phyloP scores from a whole-genome alignment of 1,139 yeast species.

The Candida sp. region DNA sequence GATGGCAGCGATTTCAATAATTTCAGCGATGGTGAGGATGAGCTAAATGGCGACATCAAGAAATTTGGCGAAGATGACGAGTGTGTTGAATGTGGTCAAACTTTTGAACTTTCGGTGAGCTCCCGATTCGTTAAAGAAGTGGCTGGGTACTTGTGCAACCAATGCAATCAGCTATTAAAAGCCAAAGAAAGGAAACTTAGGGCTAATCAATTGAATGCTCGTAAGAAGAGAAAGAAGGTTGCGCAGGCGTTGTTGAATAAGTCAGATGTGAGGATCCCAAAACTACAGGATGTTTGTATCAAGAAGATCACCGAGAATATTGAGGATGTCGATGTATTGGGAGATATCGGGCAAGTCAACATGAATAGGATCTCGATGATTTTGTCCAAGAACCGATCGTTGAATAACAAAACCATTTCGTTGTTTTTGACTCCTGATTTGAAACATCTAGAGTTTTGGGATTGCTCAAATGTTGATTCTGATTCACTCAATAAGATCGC shows the following conservation, averaged over 20 bases:
- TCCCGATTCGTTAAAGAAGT: constrained; percentile 55
- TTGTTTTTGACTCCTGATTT: constrained; percentile 70
- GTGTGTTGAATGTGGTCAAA: constrained; percentile 63
- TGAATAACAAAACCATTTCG: constrained; percentile 71
- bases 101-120: constrained; percentile 66
- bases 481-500: constrained; percentile 74
- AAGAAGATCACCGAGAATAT: constrained; percentile 72
- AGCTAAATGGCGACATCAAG: constrained; percentile 24
- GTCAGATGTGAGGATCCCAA: constrained; percentile 63
- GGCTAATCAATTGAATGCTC: constrained; percentile 61
- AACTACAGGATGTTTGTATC: constrained; percentile 84
- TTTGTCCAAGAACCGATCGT: constrained; percentile 78
- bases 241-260: constrained; percentile 87
- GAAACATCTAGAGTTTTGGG: constrained; percentile 77
- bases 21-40: constrained; percentile 34
- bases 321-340: constrained; percentile 74
- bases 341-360: constrained; percentile 76
- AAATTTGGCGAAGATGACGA: constrained; percentile 51
- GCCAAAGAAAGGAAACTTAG: constrained; percentile 48
- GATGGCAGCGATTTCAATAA: constrained; percentile 20
- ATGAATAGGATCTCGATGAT: constrained; percentile 73
- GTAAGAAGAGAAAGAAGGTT: constrained; percentile 74
- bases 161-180: constrained; percentile 56
- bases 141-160: constrained; percentile 67
- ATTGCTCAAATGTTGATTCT: constrained; percentile 79